Conservation (phyloP, 257 asterid species). For the Rubia yunnanensis region DNA sequence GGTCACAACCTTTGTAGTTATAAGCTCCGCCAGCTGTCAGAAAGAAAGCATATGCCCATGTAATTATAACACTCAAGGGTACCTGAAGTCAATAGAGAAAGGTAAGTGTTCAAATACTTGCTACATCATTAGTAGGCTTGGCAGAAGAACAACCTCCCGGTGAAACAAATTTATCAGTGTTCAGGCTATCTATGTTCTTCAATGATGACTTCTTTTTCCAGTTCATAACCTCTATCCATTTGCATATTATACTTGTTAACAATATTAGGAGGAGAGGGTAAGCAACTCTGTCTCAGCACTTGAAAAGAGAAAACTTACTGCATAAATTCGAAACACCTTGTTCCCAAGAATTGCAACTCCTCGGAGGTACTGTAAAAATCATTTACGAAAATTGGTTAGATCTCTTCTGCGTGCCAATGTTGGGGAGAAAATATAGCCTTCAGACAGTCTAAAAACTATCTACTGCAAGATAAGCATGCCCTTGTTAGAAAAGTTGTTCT, state of each 20-base stretch:
- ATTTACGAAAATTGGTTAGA: not conserved
- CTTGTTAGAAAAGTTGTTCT: slow-evolving; percentile 4
- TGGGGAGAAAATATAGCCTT: not conserved
- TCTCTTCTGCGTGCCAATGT: not conserved
- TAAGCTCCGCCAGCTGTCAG: slow-evolving; percentile 97
- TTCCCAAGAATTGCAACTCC: slow-evolving; percentile 73
- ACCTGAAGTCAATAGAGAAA: slow-evolving; percentile 45
- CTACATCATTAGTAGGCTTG: not conserved
- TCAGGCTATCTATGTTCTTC: not conserved
- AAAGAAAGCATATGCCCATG: slow-evolving; percentile 93
- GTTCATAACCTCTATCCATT: not conserved
- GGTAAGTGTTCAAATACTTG: not conserved
- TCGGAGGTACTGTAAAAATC: slow-evolving; percentile 65
- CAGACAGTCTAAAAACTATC: not conserved
- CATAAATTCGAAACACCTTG: slow-evolving; percentile 68
- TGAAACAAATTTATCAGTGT: not conserved
- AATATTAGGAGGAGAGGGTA: not conserved
- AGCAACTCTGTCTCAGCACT: not conserved
- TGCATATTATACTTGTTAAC: not conserved
- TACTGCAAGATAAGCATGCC: not conserved
- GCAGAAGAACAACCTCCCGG: not conserved
- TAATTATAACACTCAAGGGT: slow-evolving; percentile 72
- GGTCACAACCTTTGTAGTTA: slow-evolving; percentile 79
- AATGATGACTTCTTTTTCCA: not conserved
- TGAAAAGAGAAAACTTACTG: slow-evolving; percentile 37